Conservation (phyloP, 257 asterid species). For the Fraxinus excelsior region DNA sequence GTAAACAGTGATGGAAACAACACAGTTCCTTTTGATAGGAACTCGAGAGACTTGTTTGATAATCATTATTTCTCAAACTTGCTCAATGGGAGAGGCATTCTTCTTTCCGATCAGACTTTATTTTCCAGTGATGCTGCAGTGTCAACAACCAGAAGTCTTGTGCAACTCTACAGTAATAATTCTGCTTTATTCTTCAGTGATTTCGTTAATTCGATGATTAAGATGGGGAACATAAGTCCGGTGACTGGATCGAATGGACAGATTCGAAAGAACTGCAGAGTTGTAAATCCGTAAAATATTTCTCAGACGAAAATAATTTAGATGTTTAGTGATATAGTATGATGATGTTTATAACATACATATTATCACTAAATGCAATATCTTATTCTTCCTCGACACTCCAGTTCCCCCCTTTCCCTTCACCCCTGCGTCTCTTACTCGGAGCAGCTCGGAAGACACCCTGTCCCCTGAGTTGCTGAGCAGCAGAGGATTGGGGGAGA, state of each 20-base stretch:
- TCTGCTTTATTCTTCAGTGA: constrained; percentile 50
- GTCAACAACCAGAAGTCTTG: constrained; percentile 49
- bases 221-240: constrained; percentile 67
- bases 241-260: constrained; percentile 60
- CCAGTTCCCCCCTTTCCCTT: neutral
- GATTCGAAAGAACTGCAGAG: constrained; percentile 70
- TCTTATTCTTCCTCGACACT: neutral
- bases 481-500: no score
- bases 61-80: constrained; percentile 67
- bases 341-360: neutral
- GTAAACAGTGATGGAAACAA: constrained; percentile 56
- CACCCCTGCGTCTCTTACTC: neutral
- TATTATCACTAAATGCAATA: neutral
- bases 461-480: neutral
- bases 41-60: constrained; percentile 66
- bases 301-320: neutral
- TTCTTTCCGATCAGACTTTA: constrained; percentile 67
- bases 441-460: neutral
- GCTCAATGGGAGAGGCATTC: constrained; percentile 58
- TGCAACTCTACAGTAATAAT: constrained; percentile 44
- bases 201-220: constrained; percentile 65
- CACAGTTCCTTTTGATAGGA: constrained; percentile 61
- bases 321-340: neutral
- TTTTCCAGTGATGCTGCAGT: constrained; percentile 47
- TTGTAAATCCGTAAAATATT: constrained; percentile 33